Base-by-base conservation (phyloP, 345 rosid genomes). In the Brassica juncea region DNA sequence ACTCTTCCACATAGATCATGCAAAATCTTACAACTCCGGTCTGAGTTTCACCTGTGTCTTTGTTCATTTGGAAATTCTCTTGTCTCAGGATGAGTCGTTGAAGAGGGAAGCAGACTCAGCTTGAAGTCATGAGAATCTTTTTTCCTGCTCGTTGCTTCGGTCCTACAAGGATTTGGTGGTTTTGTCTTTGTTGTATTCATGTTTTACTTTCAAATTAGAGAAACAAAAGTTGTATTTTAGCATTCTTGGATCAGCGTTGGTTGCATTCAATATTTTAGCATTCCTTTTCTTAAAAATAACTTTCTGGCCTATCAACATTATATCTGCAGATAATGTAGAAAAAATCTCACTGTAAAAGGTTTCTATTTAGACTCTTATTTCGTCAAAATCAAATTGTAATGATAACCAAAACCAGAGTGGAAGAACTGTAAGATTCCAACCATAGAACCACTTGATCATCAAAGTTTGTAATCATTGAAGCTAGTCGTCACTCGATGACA, bases 361-460 rank as follows among this genome's bases (percentile, higher is more conserved):
- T 9, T 4, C 10, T 8, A 2, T 37, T 8, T 37, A 7, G 37
- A 35, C 21, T 19, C 1, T 35, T 35, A 39, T 39, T 39, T 39
- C 11, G 49, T 47, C 15, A 47, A 12, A 47, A 47, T 47, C 16
- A 12, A 47, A 47, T 47, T 47, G 55, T 4, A 4, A 4, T 47
- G 57, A n/a, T 47, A 47, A 34, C 34, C 12, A 15, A 65, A 62
- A 49, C 23, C 32, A 65, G 25, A 65, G 49, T 14, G 5, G 60
- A 58, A 21, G 19, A 66, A 57, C 52, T 14, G 61, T 44, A 32
- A 6, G 57, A 52, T 52, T n/a, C 19, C 31, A 73, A 60, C 57
- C 60, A 67, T 68, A 32, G 69, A 68, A 60, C 73, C 34, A 39
- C 19, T 78, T 30, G 68, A 66, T 59, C 49, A 34, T 23, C 47